Percentiles rank a stretch among this genome's conserved stretches.
phyloP scores from a whole-genome alignment of 2,329 filamentous ascomycete genomes.

The Cladosporium sp. region DNA sequence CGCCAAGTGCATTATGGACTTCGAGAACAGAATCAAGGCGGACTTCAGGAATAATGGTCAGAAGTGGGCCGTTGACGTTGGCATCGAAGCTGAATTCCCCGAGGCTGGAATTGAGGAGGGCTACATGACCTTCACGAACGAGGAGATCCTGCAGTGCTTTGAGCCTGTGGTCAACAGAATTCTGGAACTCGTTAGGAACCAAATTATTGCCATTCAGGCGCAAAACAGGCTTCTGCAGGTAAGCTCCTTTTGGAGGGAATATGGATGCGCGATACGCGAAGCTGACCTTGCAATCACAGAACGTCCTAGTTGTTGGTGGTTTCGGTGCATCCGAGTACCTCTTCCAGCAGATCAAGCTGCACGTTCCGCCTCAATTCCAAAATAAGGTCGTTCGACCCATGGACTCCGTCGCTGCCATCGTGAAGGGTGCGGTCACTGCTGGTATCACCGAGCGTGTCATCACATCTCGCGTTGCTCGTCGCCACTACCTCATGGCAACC shows the following conservation, averaged over 20 bases:
- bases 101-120: constrained; percentile 98
- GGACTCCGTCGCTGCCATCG: constrained; percentile 97
- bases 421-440: constrained; percentile 95
- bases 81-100: constrained; percentile 96
- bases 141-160: constrained; percentile 98
- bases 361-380: constrained; percentile 97
- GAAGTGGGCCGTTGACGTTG: constrained; percentile 96
- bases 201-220: constrained; percentile 98
- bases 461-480: constrained; percentile 92
- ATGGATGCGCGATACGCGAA: neutral
- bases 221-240: constrained; percentile 88
- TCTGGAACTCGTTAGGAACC: constrained; percentile 90
- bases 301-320: constrained; percentile 93
- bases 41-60: constrained; percentile 99
- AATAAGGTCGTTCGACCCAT: constrained; percentile 96
- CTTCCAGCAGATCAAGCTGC: constrained; percentile 98
- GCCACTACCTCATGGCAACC: constrained; percentile 98
- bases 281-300: constrained; percentile 47
- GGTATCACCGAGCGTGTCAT: constrained; percentile 96
- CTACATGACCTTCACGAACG: constrained; percentile 99
- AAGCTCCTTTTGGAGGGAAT: constrained; percentile 22
- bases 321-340: constrained; percentile 98
- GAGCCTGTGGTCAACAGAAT: constrained; percentile 98
- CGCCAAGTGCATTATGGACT: constrained; percentile 99
- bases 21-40: constrained; percentile 98